These are phyloP conservation scores for Gillenia trifoliata DNA, from an alignment of 306 rosid genomes.

Conservation along the genomic window DNA sequence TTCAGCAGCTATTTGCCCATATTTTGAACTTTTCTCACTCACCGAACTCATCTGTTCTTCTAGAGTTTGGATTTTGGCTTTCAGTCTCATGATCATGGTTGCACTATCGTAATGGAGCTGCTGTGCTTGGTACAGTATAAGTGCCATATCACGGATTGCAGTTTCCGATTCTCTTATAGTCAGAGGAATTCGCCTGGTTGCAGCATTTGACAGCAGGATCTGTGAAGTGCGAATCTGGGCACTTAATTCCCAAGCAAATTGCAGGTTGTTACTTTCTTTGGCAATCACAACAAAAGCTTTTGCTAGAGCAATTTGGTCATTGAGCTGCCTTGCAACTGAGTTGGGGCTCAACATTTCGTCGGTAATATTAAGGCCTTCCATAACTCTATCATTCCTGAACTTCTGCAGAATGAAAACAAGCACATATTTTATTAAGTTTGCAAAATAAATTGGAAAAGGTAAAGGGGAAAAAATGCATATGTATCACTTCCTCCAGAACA, in stretches of 20 bases:
- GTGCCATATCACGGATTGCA: conserved; percentile 69
- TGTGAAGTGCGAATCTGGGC: conserved; percentile 84
- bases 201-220: conserved; percentile 80
- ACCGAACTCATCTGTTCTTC: conserved; percentile 78
- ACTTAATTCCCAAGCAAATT: conserved; percentile 94
- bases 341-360: conserved; percentile 71
- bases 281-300: conserved; percentile 88
- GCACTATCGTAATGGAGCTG: conserved; percentile 90
- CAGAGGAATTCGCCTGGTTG: conserved; percentile 65
- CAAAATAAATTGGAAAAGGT: not conserved
- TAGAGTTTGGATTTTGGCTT: conserved; percentile 74
- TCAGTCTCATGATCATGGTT: conserved; percentile 84
- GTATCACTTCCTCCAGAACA: not conserved
- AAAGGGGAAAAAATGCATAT: not conserved
- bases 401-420: conserved; percentile 42
- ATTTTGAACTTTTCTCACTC: conserved; percentile 79
- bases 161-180: conserved; percentile 57
- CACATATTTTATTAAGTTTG: not conserved
- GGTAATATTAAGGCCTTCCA: conserved; percentile 81
- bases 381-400: conserved; percentile 57
- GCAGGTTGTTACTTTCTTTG: conserved; percentile 79
- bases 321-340: conserved; percentile 72
- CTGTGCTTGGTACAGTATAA: conserved; percentile 75
- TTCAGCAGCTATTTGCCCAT: conserved; percentile 92
- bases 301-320: conserved; percentile 80